Evolutionary conservation across 495 filamentous ascomycete species (phyloP), one percentile per base, ranked within the genome.

Genomic region (Xylaria flabelliformis): DNA sequence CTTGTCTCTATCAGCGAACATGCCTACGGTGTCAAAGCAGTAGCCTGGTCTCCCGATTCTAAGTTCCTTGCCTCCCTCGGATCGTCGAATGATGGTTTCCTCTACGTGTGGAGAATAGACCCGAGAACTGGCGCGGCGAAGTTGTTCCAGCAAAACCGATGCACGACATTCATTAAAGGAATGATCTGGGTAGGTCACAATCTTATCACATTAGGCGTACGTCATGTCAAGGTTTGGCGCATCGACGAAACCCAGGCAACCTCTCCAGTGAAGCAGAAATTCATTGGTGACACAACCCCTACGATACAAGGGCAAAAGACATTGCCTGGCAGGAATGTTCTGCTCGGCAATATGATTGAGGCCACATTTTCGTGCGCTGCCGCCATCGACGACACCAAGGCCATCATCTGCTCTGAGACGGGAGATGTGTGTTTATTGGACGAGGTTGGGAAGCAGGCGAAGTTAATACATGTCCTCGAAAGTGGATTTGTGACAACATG

Each of bases 201-300:
- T 69, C 74, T 84, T 62, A 76, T 87, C 59, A 94, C 91, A 39
- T 87, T 93, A 34, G 96, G 96, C 21, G 92, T 95, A 56, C 89
- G 96, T 64, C 94, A 98, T 84, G 90, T 97, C 75, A 99, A 98
- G 80, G 88, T 97, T 41, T 99, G 96, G 96, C 88, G 92, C 73
- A 88, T 94, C 21, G 93, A 95, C 41, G 91, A 93, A 12, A 78
- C 75, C 73, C 72, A 80, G 71, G 81, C 78, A 53, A 81, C 74
- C 26, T 86, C 82, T 68, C 85, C 84, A 29, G 80, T 80, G 36
- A 89, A 88, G 69, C 80, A 80, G 63, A 85, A 83, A 70, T 81
- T 82, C 72, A 74, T 78, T 9, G 77, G 80, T 24, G 87, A 90
- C 51, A 75, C 74, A 39, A 73, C 78, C 70, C 70, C 75, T 63